These are phyloP conservation scores for Fusarium robinianum DNA, from an alignment of 2,329 filamentous ascomycete species.

Conservation along the genomic window DNA sequence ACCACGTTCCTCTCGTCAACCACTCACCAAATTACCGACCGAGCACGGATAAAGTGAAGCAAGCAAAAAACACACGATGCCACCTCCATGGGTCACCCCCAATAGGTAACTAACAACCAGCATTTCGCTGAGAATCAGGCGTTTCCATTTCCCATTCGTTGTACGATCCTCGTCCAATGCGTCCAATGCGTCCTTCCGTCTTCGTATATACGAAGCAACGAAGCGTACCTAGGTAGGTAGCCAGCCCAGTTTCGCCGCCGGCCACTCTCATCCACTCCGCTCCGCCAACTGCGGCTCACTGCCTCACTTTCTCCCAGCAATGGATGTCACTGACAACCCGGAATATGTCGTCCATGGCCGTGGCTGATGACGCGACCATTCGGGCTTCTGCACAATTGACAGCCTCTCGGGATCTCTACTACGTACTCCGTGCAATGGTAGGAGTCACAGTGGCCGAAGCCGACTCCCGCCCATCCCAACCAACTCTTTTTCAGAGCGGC, in stretches of 20 bases:
- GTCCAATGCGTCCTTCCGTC: constrained; percentile 13
- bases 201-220: constrained; percentile 18
- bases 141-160: constrained; percentile 14
- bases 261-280: constrained; percentile 13
- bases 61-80: constrained; percentile 11
- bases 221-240: background rate
- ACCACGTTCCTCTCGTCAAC: no score
- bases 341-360: no score
- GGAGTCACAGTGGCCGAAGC: no score
- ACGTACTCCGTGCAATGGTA: no score
- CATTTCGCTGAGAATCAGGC: constrained; percentile 17
- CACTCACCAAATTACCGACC: no score
- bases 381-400: no score
- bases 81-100: no score
- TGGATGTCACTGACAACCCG: background rate
- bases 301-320: background rate
- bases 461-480: no score
- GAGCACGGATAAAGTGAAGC: no score
- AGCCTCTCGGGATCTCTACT: no score
- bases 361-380: constrained; percentile 19
- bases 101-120: constrained; percentile 17
- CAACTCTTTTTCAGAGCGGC: no score
- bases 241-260: background rate
- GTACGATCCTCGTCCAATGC: constrained; percentile 4
- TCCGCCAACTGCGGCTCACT: constrained; percentile 12